Evolutionary conservation across 2,329 filamentous ascomycete genomes (phyloP).

Genomic region (Clarireedia sp.): DNA sequence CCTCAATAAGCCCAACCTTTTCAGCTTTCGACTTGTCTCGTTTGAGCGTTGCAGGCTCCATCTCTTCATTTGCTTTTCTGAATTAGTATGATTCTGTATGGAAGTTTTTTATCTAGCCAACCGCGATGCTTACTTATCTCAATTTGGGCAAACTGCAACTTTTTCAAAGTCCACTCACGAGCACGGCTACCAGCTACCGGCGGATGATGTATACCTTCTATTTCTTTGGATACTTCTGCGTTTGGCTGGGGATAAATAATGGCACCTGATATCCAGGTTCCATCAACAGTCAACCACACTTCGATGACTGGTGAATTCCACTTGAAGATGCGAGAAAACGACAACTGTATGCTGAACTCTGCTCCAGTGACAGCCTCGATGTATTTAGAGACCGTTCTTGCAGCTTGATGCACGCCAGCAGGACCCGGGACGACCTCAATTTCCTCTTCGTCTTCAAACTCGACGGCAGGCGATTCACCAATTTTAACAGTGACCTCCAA

Average conservation of each 20-base stretch:
- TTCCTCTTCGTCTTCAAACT: slow-evolving; percentile 7
- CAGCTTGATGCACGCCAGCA: background rate
- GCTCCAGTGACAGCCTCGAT: background rate
- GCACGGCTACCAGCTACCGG: too few species aligned
- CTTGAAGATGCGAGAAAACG: background rate
- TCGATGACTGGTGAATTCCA: background rate
- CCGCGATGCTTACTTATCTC: background rate
- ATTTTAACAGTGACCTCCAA: background rate
- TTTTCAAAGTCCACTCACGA: background rate
- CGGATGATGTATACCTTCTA: too few species aligned
- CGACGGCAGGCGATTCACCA: background rate
- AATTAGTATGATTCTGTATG: background rate
- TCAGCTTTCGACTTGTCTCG: background rate
- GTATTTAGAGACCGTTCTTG: slow-evolving; percentile 5
- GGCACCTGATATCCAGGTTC: background rate
- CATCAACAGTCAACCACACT: background rate
- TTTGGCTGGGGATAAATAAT: background rate
- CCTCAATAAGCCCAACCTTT: background rate
- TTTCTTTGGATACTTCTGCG: background rate
- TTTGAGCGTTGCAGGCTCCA: background rate
- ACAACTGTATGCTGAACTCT: background rate
- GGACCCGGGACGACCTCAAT: background rate
- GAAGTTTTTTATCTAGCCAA: too few species aligned
- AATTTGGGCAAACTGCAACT: background rate
- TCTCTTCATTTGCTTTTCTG: background rate